A percentile compares a stretch with the other conserved stretches of the same genome.
These are phyloP conservation scores for Metarhizium humberi DNA, from an alignment of 2,329 filamentous ascomycete genomes.

Conservation along the genomic window DNA sequence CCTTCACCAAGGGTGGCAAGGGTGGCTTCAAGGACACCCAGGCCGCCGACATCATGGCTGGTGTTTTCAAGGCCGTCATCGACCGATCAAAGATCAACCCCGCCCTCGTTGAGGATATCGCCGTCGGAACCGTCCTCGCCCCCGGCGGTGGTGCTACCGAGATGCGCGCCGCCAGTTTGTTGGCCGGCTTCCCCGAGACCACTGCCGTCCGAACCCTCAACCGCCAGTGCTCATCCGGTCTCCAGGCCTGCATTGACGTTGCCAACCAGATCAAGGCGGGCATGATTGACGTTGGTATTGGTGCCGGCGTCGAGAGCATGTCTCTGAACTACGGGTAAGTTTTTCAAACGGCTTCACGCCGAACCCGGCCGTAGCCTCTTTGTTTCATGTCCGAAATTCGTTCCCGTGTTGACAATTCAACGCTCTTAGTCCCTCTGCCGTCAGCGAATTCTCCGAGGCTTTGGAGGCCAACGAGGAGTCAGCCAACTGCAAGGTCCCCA, in stretches of 20 bases:
- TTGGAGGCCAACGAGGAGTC: constrained; percentile 74
- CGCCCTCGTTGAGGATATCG: constrained; percentile 79
- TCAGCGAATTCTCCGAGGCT: constrained; percentile 85
- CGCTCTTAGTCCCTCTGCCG: constrained; percentile 58
- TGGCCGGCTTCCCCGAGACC: constrained; percentile 80
- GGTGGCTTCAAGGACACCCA: constrained; percentile 93
- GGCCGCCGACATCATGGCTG: constrained; percentile 75
- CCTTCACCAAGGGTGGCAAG: constrained; percentile 87
- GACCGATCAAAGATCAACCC: constrained; percentile 85
- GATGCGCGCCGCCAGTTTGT: constrained; percentile 85
- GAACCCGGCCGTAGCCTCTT: background rate
- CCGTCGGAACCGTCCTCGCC: constrained; percentile 82
- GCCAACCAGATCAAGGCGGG: constrained; percentile 84
- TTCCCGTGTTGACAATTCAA: background rate
- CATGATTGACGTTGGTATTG: constrained; percentile 93
- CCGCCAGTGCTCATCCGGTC: constrained; percentile 86
- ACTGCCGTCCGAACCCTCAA: constrained; percentile 84
- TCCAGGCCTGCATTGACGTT: constrained; percentile 88
- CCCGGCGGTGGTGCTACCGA: constrained; percentile 93
- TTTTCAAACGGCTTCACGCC: constrained; percentile 5
- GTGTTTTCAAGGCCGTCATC: constrained; percentile 73
- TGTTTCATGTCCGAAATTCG: background rate
- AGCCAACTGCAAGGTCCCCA: constrained; percentile 94
- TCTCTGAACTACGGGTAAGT: constrained; percentile 76
- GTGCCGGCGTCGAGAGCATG: constrained; percentile 97